Percentiles rank a stretch among this genome's conserved stretches.
phyloP scores from a whole-genome alignment of 257 asterid genomes.

The Salvia miltiorrhiza region DNA sequence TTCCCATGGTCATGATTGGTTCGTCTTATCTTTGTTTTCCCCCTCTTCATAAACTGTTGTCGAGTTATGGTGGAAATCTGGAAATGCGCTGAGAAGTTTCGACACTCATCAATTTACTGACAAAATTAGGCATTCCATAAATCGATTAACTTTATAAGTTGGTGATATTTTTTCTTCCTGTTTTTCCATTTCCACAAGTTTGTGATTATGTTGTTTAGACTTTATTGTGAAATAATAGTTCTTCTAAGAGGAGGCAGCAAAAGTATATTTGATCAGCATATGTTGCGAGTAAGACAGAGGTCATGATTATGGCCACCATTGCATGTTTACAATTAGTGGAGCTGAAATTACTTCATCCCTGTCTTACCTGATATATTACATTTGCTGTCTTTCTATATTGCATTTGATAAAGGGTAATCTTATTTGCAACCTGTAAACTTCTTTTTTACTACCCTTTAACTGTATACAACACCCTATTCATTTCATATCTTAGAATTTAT shows the following conservation, averaged over 20 bases:
- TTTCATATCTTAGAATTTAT: neutral
- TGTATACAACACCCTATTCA: neutral
- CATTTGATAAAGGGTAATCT: neutral
- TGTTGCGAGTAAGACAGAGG: neutral
- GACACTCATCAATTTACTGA: neutral
- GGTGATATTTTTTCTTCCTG: neutral
- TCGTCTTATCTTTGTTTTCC: neutral
- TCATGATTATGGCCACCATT: too few species aligned
- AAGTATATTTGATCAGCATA: neutral
- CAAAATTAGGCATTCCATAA: neutral
- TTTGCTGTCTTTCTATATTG: neutral
- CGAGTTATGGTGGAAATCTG: neutral
- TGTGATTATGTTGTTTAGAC: neutral
- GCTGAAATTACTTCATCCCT: neutral
- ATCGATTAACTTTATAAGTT: neutral
- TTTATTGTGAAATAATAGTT: neutral
- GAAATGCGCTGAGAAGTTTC: neutral
- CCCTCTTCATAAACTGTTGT: neutral
- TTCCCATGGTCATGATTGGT: neutral
- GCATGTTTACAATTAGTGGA: neutral
- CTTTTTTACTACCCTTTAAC: neutral
- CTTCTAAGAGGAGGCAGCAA: too few species aligned
- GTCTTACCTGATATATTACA: neutral
- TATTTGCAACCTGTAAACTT: neutral
- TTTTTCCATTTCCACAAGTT: neutral